Base-by-base conservation (phyloP, 73 alveolate genomes). In the Paramecium biaurelia region DNA sequence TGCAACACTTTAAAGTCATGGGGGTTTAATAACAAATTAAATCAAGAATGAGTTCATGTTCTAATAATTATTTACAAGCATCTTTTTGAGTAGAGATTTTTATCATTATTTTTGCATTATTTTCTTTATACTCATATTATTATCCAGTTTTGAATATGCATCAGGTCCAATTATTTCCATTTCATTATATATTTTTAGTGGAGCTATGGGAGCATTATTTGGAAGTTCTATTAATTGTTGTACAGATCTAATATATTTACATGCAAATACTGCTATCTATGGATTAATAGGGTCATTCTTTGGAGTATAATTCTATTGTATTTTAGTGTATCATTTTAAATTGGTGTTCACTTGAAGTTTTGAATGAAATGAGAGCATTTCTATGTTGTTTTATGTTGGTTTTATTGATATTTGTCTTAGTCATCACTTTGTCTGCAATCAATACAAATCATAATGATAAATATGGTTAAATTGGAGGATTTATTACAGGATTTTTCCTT, bases 181-280 rank as follows among this genome's bases (percentile, higher is more conserved):
- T 38, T 79, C 56, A 3, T 20, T 79, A 11, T 43, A 41, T 47
- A 38, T 79, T 4, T 26, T 15, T 79, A 41, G 90, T 18, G 70
- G 76, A 38, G 56, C 74, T 7, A 23, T 47, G 56, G 90, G 90
- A 5, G 70, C 76, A 6, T 47, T 79, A 79, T 79, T 79, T 45
- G 90, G 90, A 20, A 41, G 45, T 42, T 38, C 74, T 24, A 45
- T 79, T 18, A 79, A 45, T 42, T 79, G 90, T n/a, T 79, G 90
- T 23, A 79, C 42, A 26, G 90, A 79, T 47, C 28, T 15, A 23
- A 24, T 43, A 21, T 79, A 30, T 45, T 79, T 79, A 45, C 70
- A 79, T 79, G 42, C 76, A 41, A 41, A 38, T 15, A 47, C 74
- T 14, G 70, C 74, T 7, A 79, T 79, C n/a, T 79, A 79, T 23